A percentile compares a stretch with the other conserved stretches of the same genome.
Evolutionary conservation across 306 rosid species (phyloP).

Genomic region (Lupinus albus): DNA sequence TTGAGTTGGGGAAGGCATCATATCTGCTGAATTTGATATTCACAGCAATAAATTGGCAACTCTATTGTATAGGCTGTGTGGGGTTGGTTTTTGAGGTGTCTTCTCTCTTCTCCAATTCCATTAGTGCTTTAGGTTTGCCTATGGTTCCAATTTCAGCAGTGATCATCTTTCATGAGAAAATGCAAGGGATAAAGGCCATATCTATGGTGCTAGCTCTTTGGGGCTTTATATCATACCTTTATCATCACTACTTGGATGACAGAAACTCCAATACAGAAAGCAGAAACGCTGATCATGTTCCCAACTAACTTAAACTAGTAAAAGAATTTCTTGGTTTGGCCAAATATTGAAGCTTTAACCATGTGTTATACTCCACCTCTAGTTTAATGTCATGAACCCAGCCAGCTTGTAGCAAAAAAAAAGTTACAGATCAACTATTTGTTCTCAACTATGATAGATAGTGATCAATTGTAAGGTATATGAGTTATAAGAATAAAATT

Average conservation of each 20-base stretch:
- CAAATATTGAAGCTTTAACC: constrained; percentile 5
- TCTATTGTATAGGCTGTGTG: constrained; percentile 35
- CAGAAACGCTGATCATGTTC: not conserved
- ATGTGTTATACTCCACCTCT: not conserved
- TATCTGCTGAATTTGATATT: constrained; percentile 35
- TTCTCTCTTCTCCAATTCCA: constrained; percentile 41
- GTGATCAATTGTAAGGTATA: not conserved
- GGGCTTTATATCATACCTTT: constrained; percentile 42
- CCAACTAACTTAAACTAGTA: not conserved
- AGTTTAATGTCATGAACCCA: not conserved
- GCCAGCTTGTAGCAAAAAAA: not conserved
- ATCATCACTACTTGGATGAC: constrained; percentile 41
- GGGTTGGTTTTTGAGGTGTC: constrained; percentile 44
- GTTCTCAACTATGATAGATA: not conserved
- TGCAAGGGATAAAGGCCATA: constrained; percentile 40
- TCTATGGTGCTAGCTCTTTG: constrained; percentile 47
- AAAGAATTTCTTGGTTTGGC: not conserved
- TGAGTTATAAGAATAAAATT: not conserved
- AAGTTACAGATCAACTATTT: not conserved
- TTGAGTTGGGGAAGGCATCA: constrained; percentile 40
- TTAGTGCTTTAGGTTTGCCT: constrained; percentile 40
- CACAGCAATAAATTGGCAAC: constrained; percentile 40
- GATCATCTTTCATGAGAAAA: constrained; percentile 39
- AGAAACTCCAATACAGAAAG: not conserved
- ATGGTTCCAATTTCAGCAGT: constrained; percentile 45